Conservation (phyloP, 305 asterid genomes). For the Fraxinus xanthoxyloides region DNA sequence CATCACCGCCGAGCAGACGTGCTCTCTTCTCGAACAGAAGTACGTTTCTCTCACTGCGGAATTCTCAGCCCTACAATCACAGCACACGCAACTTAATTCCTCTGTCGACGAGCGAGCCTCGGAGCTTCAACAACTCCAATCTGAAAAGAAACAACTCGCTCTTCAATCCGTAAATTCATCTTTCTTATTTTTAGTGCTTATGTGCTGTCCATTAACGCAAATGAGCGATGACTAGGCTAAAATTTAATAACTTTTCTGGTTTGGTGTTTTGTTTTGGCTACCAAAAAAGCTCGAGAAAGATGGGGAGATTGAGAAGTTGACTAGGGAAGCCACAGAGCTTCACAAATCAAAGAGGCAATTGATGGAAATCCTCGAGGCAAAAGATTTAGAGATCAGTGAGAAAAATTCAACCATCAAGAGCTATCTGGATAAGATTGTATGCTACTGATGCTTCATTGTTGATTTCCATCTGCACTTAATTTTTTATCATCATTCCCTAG, state of each 20-base stretch:
- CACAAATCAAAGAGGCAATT: conserved; percentile 86
- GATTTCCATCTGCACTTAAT: neutral
- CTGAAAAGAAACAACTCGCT: conserved; percentile 57
- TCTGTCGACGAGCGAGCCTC: conserved; percentile 47
- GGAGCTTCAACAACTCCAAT: conserved; percentile 48
- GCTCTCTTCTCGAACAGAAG: conserved; percentile 81
- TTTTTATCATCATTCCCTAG: neutral
- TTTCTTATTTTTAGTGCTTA: neutral
- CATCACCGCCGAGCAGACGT: conserved; percentile 85
- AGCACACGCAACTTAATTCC: conserved; percentile 42
- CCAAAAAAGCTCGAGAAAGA: conserved; percentile 60
- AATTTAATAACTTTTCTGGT: neutral
- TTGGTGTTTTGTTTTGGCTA: neutral
- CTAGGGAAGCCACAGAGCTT: conserved; percentile 59
- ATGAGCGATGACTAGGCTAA: neutral
- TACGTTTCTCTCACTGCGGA: conserved; percentile 65
- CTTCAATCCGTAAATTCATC: conserved; percentile 56
- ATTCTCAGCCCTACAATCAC: conserved; percentile 57
- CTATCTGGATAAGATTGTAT: conserved; percentile 85
- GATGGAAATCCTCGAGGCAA: conserved; percentile 80
- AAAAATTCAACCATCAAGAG: conserved; percentile 71
- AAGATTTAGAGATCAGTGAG: conserved; percentile 77
- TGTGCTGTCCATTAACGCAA: neutral
- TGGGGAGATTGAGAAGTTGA: conserved; percentile 78
- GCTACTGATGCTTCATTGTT: conserved; percentile 11